Conservation (phyloP, 106 monocot genomes). For the Acorus calamus region DNA sequence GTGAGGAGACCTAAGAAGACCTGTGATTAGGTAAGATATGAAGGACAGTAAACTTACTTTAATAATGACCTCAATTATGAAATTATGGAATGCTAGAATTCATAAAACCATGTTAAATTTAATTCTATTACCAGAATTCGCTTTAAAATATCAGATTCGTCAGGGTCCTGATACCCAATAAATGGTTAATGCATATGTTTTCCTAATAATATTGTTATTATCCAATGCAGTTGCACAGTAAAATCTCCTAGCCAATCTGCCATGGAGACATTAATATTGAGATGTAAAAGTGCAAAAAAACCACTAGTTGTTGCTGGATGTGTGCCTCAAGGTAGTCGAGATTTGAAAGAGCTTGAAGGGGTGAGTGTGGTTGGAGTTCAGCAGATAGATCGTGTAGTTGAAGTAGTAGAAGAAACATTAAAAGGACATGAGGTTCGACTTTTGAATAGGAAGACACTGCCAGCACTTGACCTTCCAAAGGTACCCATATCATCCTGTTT, state of each 20-base stretch:
- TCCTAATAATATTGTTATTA: not conserved
- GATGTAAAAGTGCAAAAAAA: constrained; percentile 72
- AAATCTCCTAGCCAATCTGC: constrained; percentile 98
- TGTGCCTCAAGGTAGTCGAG: constrained; percentile 92
- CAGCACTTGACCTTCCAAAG: constrained; percentile 92
- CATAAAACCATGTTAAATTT: no score
- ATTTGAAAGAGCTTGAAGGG: constrained; percentile 93
- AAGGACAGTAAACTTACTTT: no score
- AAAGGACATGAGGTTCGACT: constrained; percentile 97
- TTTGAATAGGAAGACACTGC: constrained; percentile 68
- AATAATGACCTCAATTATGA: no score
- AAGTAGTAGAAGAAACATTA: constrained; percentile 97
- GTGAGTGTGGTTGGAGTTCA: constrained; percentile 94
- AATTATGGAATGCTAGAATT: no score
- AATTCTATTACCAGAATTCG: no score
- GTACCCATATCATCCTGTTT: constrained; percentile 11
- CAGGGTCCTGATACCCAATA: no score
- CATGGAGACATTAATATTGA: constrained; percentile 84
- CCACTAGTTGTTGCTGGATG: constrained; percentile 92
- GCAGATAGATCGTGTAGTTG: constrained; percentile 98
- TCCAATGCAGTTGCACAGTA: constrained; percentile 69
- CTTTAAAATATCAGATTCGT: no score
- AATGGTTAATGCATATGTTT: no score
- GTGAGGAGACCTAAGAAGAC: no score
- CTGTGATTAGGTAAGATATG: no score